Percentiles rank a stretch among this genome's conserved stretches.
Evolutionary conservation across 768 basidiomycete genomes (phyloP).

Genomic region (Cystoderma amianthinum): DNA sequence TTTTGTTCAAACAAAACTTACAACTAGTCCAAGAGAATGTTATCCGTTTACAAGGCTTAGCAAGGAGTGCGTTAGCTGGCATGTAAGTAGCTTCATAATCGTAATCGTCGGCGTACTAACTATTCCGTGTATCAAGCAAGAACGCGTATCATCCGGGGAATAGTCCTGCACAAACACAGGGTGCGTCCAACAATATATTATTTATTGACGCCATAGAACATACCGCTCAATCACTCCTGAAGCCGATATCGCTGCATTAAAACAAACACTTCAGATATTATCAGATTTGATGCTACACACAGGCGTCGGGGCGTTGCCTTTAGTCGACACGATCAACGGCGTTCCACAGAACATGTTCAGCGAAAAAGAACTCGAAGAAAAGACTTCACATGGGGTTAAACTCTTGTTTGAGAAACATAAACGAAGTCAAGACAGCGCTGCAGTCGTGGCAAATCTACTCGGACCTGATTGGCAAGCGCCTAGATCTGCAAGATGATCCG

Average conservation of each 20-base stretch:
- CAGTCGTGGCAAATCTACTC: constrained; percentile 36
- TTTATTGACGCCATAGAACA: constrained; percentile 43
- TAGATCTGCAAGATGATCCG: background rate
- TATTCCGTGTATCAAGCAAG: constrained; percentile 27
- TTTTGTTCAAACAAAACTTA: constrained; percentile 54
- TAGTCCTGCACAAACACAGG: constrained; percentile 48
- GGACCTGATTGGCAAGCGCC: background rate
- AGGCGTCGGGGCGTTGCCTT: constrained; percentile 48
- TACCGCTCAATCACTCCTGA: constrained; percentile 38
- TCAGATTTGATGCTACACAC: constrained; percentile 37
- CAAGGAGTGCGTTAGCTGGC: constrained; percentile 38
- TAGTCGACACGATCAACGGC: background rate
- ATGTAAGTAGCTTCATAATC: constrained; percentile 35
- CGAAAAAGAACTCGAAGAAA: constrained; percentile 38
- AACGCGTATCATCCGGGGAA: constrained; percentile 53
- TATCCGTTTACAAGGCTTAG: constrained; percentile 37
- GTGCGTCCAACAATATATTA: constrained; percentile 30
- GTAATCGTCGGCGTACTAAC: background rate
- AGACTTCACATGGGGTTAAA: constrained; percentile 35
- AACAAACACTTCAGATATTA: constrained; percentile 36
- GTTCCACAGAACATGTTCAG: too few species aligned
- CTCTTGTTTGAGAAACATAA: constrained; percentile 42
- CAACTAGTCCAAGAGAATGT: constrained; percentile 42
- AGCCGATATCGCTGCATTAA: constrained; percentile 53
- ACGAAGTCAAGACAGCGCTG: constrained; percentile 49